Evolutionary conservation across 2,329 filamentous ascomycete genomes (phyloP), one percentile per base, ranked within the genome.

Genomic region (Thielaviopsis populi): DNA sequence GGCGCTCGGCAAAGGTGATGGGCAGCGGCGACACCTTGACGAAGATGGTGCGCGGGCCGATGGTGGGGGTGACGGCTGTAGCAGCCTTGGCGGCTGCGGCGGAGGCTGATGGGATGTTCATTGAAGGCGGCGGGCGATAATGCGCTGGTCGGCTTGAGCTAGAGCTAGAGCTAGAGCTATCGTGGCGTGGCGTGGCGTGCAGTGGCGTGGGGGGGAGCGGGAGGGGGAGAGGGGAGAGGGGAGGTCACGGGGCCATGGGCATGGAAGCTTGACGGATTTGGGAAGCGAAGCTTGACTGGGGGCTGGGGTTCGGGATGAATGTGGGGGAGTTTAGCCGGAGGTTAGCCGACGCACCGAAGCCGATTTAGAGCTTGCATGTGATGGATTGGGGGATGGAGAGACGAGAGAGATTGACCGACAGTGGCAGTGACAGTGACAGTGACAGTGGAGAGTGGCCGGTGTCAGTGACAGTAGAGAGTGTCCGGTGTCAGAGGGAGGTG

Each of bases 11-110:
- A 67, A 84, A 78, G 58, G 67, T 79, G n/a, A 73, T 69, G 11
- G 82, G 81, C 13, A 76, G 69, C 15, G 81, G 82, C n/a, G 72
- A 70, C 22, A 83, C 80, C 43, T 75, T 75, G 67, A 84, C 68
- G 65, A 67, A 68, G 11, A 68, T 24, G 7, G 66, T 67, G 40
- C 67, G 59, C 24, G 58, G 58, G 27, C 37, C 65, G 17, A 65
- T n/a, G 8, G 40, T 58, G 30, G 22, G 50, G n/a, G 19, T 43
- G 15, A 22, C 37, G 2, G 60, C 17, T 1, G 27, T 33, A 17
- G 56, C 42, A 10, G 63, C 41, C 11, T 40, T 30, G 19, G n/a
- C 43, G 24, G 42, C 54, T 41, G 59, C 48, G 22, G 30, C 6
- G 37, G 43, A 46, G 10, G 59, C 17, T 8, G 30, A 42, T 10